Evolutionary conservation across 257 asterid species (phyloP).

Genomic region (Plantago elongata): DNA sequence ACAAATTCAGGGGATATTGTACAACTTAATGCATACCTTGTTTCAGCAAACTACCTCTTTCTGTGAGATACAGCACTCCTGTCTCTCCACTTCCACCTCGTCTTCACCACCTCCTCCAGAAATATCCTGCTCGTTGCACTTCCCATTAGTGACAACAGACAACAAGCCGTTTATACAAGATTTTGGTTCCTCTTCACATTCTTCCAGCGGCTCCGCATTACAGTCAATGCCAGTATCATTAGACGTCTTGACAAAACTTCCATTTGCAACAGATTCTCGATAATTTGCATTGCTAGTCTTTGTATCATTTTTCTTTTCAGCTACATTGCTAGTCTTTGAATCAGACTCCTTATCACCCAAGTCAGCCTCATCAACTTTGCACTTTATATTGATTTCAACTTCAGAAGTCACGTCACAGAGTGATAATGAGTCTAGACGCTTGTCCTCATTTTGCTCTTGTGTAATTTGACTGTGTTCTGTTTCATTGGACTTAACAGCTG

Average conservation of each 20-base stretch:
- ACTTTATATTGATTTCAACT: conserved; percentile 2
- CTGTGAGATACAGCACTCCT: conserved; percentile 5
- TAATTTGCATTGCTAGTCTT: conserved; percentile 5
- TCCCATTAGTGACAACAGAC: background rate
- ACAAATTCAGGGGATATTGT: background rate
- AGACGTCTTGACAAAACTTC: conserved; percentile 6
- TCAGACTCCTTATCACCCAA: too few relatives aligned
- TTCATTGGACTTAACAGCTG: background rate
- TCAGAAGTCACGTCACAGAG: conserved; percentile 13
- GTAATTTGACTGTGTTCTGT: background rate
- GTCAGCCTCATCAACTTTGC: conserved; percentile 15
- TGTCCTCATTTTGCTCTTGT: conserved; percentile 8
- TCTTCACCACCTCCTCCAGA: conserved; percentile 4
- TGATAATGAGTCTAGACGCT: conserved; percentile 11
- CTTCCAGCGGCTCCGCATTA: conserved; percentile 21
- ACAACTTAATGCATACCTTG: background rate
- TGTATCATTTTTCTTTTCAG: conserved; percentile 10
- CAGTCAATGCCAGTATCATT: conserved; percentile 16
- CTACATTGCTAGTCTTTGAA: too few relatives aligned
- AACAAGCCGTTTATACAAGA: conserved; percentile 15
- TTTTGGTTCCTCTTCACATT: conserved; percentile 21
- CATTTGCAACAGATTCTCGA: conserved; percentile 9
- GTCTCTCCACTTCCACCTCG: background rate
- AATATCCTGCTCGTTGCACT: background rate
- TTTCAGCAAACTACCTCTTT: background rate